Conservation (phyloP, 306 rosid species). For the Alnus glutinosa region DNA sequence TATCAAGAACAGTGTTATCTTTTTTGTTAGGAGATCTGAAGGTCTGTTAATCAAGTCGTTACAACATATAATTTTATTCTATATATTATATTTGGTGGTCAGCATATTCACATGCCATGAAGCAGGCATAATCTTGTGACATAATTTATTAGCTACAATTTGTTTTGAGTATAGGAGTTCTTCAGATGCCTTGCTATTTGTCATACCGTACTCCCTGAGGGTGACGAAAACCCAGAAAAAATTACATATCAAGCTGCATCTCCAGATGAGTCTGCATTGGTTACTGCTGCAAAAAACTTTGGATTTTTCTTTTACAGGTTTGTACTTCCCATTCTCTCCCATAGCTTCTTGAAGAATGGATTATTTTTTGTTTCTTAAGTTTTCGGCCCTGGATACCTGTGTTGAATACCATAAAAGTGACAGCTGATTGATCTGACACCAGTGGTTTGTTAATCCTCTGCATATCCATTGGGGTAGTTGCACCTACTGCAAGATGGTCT, state of each 20-base stretch:
- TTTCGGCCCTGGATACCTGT: neutral
- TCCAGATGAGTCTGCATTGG: conserved; percentile 50
- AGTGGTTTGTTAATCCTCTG: conserved; percentile 4
- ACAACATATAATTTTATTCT: neutral
- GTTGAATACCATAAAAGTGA: neutral
- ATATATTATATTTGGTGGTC: neutral
- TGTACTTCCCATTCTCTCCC: conserved; percentile 21
- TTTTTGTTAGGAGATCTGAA: neutral
- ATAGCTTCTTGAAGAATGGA: neutral
- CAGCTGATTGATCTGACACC: neutral
- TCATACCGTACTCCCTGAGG: conserved; percentile 24
- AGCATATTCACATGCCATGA: neutral
- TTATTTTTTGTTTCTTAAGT: neutral
- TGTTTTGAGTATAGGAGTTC: conserved; percentile 42
- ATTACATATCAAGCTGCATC: conserved; percentile 23
- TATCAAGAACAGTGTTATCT: neutral
- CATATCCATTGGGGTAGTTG: neutral
- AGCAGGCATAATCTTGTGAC: neutral
- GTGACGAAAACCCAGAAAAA: conserved; percentile 12
- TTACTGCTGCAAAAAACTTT: conserved; percentile 82
- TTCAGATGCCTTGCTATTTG: conserved; percentile 48
- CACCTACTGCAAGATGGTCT: neutral
- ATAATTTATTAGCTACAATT: neutral
- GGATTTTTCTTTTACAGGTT: conserved; percentile 99
- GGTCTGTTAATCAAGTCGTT: neutral